These are phyloP conservation scores for Pestalotiopsis fici DNA, from an alignment of 2,329 filamentous ascomycete species.

Conservation along the genomic window DNA sequence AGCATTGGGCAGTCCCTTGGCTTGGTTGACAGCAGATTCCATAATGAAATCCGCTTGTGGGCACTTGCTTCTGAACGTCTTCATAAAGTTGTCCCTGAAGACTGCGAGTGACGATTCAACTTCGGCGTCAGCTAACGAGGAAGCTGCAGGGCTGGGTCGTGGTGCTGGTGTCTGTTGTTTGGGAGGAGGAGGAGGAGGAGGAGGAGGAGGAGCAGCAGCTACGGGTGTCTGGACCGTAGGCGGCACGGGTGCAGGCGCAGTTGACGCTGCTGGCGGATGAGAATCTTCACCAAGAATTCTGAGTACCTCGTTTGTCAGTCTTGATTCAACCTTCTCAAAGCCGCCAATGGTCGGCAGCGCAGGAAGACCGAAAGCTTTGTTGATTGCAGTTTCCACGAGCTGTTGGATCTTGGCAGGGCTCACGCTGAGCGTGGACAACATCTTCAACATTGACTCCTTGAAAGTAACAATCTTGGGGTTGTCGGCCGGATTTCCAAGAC, in stretches of 20 bases:
- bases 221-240: neutral
- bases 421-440: slow-evolving; percentile 24
- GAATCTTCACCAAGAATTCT: slow-evolving; percentile 31
- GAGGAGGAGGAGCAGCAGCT: neutral
- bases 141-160: slow-evolving; percentile 21
- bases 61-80: slow-evolving; percentile 27
- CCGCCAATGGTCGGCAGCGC: slow-evolving; percentile 23
- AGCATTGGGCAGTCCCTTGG: slow-evolving; percentile 27
- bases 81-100: slow-evolving; percentile 31
- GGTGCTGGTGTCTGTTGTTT: slow-evolving; percentile 22
- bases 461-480: slow-evolving; percentile 29
- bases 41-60: slow-evolving; percentile 31
- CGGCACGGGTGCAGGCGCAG: slow-evolving; percentile 14
- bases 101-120: slow-evolving; percentile 28
- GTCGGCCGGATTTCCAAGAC: slow-evolving; percentile 25
- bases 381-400: slow-evolving; percentile 30
- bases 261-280: slow-evolving; percentile 18
- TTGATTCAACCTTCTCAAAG: slow-evolving; percentile 27
- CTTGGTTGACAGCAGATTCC: slow-evolving; percentile 32
- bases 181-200: slow-evolving; percentile 3
- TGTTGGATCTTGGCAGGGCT: slow-evolving; percentile 28
- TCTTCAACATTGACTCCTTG: slow-evolving; percentile 28
- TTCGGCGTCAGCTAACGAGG: slow-evolving; percentile 23
- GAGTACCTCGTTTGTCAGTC: slow-evolving; percentile 26
- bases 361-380: slow-evolving; percentile 27